Conservation (phyloP, 2,329 filamentous ascomycete genomes). For the Exophiala calicioides region DNA sequence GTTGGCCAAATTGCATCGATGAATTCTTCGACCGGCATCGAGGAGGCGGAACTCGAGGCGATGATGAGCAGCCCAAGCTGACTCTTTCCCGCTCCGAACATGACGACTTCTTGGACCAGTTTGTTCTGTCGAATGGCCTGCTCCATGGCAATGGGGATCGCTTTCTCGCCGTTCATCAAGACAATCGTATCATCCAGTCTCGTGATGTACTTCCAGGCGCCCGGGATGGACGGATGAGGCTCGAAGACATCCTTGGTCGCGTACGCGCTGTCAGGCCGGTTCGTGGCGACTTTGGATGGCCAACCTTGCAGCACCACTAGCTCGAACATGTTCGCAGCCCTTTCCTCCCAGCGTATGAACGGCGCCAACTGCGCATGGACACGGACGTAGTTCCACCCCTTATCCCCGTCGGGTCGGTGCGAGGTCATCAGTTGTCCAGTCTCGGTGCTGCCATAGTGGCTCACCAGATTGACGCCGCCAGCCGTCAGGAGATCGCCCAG, state of each 20-base stretch:
- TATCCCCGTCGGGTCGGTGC: constrained; percentile 54
- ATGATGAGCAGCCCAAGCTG: constrained; percentile 58
- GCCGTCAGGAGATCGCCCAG: constrained; percentile 57
- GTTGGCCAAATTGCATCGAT: constrained; percentile 53
- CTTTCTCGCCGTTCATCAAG: constrained; percentile 54
- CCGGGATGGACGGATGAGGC: constrained; percentile 14
- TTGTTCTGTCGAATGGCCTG: constrained; percentile 55
- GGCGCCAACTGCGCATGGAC: constrained; percentile 42
- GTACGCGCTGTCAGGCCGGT: constrained; percentile 51
- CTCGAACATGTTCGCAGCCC: constrained; percentile 40
- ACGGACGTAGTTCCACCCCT: constrained; percentile 63
- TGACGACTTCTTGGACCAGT: constrained; percentile 57
- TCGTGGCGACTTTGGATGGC: constrained; percentile 44
- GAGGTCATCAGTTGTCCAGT: constrained; percentile 64
- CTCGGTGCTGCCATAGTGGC: constrained; percentile 61
- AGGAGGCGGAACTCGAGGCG: constrained; percentile 46
- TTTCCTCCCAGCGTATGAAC: constrained; percentile 45
- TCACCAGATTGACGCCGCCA: constrained; percentile 56
- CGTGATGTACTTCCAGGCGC: constrained; percentile 49
- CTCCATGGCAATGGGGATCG: constrained; percentile 54
- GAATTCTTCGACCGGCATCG: constrained; percentile 48
- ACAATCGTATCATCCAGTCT: constrained; percentile 51
- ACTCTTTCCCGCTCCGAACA: constrained; percentile 58
- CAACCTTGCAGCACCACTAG: constrained; percentile 40
- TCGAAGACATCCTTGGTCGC: constrained; percentile 55